phyloP scores from a whole-genome alignment of 805 yeast genomes.

The Pichia pseudocactophila region DNA sequence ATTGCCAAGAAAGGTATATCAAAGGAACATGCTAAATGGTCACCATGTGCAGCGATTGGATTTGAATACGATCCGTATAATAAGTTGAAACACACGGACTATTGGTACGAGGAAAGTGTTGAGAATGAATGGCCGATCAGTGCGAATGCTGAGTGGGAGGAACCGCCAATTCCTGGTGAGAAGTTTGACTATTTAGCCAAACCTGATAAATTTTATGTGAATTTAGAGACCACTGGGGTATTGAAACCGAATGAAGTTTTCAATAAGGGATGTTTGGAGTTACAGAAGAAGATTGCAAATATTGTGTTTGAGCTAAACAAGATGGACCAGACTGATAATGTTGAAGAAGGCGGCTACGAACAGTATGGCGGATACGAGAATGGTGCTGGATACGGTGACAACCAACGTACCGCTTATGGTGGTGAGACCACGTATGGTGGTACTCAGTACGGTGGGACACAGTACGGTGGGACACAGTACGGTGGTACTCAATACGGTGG shows the following conservation, averaged over 20 bases:
- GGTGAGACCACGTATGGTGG: conserved; percentile 13
- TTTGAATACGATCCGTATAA: conserved; percentile 99
- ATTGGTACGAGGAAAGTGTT: conserved; percentile 89
- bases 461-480: conserved; percentile 17
- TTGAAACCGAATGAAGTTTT: conserved; percentile 87
- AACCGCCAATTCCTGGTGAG: conserved; percentile 83
- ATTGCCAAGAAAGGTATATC: conserved; percentile 97
- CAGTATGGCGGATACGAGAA: background rate
- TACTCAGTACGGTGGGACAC: conserved; percentile 12
- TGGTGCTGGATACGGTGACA: background rate
- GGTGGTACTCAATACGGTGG: conserved; percentile 19
- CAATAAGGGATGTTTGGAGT: conserved; percentile 68
- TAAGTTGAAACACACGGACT: conserved; percentile 89
- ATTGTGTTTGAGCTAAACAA: conserved; percentile 62
- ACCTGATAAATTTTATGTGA: conserved; percentile 76
- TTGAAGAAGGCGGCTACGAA: conserved; percentile 4
- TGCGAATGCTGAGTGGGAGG: conserved; percentile 90
- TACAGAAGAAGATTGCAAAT: conserved; percentile 87
- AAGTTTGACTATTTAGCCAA: conserved; percentile 76
- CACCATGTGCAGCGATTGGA: conserved; percentile 91
- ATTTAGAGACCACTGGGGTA: conserved; percentile 88
- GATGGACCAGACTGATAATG: conserved; percentile 31
- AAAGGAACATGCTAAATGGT: conserved; percentile 98
- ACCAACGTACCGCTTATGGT: conserved; percentile 9
- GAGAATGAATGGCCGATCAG: conserved; percentile 91